Base-by-base conservation (phyloP, 306 rosid genomes). In the Vigna unguiculata region DNA sequence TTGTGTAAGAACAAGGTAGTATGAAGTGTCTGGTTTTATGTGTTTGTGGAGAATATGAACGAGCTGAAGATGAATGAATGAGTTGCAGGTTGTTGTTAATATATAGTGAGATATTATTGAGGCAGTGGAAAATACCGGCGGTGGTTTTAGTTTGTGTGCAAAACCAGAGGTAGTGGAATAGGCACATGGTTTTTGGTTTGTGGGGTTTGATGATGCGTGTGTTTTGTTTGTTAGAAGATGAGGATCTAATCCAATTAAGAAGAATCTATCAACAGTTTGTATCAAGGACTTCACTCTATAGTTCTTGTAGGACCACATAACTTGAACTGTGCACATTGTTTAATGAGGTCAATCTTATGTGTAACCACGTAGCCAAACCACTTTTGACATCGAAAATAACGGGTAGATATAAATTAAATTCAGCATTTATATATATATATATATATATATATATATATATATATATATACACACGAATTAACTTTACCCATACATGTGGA, bases 161-260 rank as follows among this genome's bases (percentile, higher is more conserved):
- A 68, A 77, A 69, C 71, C 32, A 70, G 71, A 69, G 70, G 82
- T 52, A 14, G 20, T 51, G 72, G 22, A 41, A 25, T 53, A 41
- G 11, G 47, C 74, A 77, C 58, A 41, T 54, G 81, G 81, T 77
- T 68, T 28, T 77, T 77, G 68, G 76, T 52, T 51, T 51, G 52
- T 60, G 48, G 13, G 15, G 20, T 30, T 13, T 60, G 66, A 60
- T 58, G 21, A 60, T 58, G 21, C 13, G 13, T 30, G 66, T 15
- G 43, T 60, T 60, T 60, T 32, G 41, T 59, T 34, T 36, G n/a
- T 62, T 9, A 36, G 69, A 12, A 7, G 41, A 66, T 10, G 43
- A 2, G 22, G n/a, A 46, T 46, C 51, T 46, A 46, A 46, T 46
- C 43, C 43, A 41, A 2, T 41, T 9, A 10, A 10, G 46, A 41